A percentile compares a stretch with the other conserved stretches of the same genome.
phyloP scores from a whole-genome alignment of 2,329 filamentous ascomycete genomes.

The Zarea fungicola region DNA sequence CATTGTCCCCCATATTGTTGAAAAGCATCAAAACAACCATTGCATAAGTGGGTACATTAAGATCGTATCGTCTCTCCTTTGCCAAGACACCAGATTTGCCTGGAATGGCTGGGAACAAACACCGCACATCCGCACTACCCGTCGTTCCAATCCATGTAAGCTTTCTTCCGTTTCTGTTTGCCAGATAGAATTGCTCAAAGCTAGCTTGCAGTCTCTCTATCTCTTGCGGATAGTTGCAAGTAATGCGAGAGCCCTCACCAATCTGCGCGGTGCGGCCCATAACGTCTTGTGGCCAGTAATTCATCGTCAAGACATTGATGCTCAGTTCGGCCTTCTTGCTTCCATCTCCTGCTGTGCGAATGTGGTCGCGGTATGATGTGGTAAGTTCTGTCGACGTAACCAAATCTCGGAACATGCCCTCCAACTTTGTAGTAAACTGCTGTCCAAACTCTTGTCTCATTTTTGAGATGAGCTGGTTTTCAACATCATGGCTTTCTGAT shows the following conservation, averaged over 20 bases:
- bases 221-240: conserved; percentile 68
- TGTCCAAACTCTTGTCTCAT: conserved; percentile 98
- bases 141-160: conserved; percentile 72
- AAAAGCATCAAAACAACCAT: conserved; percentile 89
- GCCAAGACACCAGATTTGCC: conserved; percentile 60
- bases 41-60: conserved; percentile 87
- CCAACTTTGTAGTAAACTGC: conserved; percentile 86
- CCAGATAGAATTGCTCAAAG: conserved; percentile 84
- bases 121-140: conserved; percentile 82
- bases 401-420: conserved; percentile 98
- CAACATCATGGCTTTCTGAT: conserved; percentile 83
- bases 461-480: conserved; percentile 90
- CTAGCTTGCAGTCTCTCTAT: conserved; percentile 73
- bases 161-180: conserved; percentile 80
- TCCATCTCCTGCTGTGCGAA: conserved; percentile 45
- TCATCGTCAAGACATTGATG: conserved; percentile 83
- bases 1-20: conserved; percentile 62
- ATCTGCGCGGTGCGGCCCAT: conserved; percentile 60
- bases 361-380: conserved; percentile 67
- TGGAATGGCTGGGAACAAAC: conserved; percentile 65
- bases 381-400: conserved; percentile 80
- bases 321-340: conserved; percentile 63
- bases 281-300: conserved; percentile 90
- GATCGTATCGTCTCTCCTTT: conserved; percentile 72
- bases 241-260: conserved; percentile 35